Evolutionary conservation across 352 stramenopile species (phyloP).

Genomic region (Plasmopara muralis): DNA sequence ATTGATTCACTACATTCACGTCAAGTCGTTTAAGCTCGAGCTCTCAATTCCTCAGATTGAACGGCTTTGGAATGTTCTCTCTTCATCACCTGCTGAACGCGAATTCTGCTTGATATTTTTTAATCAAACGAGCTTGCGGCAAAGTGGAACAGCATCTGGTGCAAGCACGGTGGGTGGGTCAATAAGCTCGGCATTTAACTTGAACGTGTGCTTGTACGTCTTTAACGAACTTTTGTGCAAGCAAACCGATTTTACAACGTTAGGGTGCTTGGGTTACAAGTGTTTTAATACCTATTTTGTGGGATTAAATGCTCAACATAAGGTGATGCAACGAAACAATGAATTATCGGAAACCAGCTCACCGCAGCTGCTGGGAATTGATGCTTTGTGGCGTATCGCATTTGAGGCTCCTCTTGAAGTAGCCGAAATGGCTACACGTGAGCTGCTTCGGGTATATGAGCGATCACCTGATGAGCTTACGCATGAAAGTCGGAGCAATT

Average conservation of each 20-base stretch:
- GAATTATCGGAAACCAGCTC: constrained; percentile 15
- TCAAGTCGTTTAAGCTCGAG: constrained; percentile 70
- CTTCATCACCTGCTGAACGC: constrained; percentile 56
- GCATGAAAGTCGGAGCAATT: constrained; percentile 9
- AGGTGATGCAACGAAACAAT: constrained; percentile 23
- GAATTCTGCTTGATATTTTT: constrained; percentile 84
- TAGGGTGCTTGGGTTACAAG: constrained; percentile 74
- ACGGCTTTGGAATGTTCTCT: constrained; percentile 69
- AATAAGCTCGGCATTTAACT: constrained; percentile 69
- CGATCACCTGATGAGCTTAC: constrained; percentile 34
- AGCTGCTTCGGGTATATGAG: constrained; percentile 78
- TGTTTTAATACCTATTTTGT: constrained; percentile 87
- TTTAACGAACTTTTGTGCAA: constrained; percentile 79
- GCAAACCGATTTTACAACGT: constrained; percentile 64
- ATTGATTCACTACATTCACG: constrained; percentile 82
- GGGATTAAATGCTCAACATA: constrained; percentile 57
- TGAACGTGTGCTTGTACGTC: constrained; percentile 73
- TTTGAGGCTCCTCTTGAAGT: constrained; percentile 76
- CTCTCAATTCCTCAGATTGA: constrained; percentile 72
- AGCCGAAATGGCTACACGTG: constrained; percentile 64
- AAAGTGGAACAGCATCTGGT: constrained; percentile 16
- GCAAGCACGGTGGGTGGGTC: constrained; percentile 20
- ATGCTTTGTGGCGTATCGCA: constrained; percentile 78
- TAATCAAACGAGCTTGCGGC: constrained; percentile 66
- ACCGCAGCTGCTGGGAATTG: constrained; percentile 56